phyloP scores from a whole-genome alignment of 2,329 filamentous ascomycete genomes.

The Diaporthe humulicola region DNA sequence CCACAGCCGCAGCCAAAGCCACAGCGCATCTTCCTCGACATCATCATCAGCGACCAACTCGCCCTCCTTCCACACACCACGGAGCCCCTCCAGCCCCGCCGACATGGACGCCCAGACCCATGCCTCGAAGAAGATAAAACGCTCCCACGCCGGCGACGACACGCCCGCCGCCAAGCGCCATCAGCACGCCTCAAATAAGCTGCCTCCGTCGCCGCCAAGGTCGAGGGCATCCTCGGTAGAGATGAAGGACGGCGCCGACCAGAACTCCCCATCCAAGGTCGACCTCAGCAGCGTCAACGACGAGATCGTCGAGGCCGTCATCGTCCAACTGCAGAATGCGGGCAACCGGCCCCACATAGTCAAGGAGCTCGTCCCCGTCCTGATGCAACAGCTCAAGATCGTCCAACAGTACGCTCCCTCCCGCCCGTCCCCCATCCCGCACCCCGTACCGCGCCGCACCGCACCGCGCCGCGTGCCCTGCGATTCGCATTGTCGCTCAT shows the following conservation, averaged over 20 bases:
- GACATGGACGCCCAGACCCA: conserved; percentile 48
- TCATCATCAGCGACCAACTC: conserved; percentile 50
- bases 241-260: conserved; percentile 53
- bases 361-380: conserved; percentile 88
- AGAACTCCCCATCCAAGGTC: conserved; percentile 63
- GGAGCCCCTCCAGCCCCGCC: conserved; percentile 35
- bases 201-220: conserved; percentile 78
- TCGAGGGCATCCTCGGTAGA: conserved; percentile 55
- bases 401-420: conserved; percentile 85
- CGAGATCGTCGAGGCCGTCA: conserved; percentile 92
- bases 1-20: conserved; percentile 41
- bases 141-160: conserved; percentile 73
- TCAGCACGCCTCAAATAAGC: conserved; percentile 75
- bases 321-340: conserved; percentile 88
- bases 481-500: conserved; percentile 39
- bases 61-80: conserved; percentile 45
- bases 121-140: conserved; percentile 79
- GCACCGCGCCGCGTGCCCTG: not conserved
- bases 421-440: not conserved
- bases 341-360: conserved; percentile 94
- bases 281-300: conserved; percentile 90
- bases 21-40: conserved; percentile 45
- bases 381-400: conserved; percentile 81
- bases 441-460: conserved; percentile 35
- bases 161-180: conserved; percentile 49